These are phyloP conservation scores for Maudiozyma pseudohumilis DNA, from an alignment of 805 yeast species.

Conservation along the genomic window DNA sequence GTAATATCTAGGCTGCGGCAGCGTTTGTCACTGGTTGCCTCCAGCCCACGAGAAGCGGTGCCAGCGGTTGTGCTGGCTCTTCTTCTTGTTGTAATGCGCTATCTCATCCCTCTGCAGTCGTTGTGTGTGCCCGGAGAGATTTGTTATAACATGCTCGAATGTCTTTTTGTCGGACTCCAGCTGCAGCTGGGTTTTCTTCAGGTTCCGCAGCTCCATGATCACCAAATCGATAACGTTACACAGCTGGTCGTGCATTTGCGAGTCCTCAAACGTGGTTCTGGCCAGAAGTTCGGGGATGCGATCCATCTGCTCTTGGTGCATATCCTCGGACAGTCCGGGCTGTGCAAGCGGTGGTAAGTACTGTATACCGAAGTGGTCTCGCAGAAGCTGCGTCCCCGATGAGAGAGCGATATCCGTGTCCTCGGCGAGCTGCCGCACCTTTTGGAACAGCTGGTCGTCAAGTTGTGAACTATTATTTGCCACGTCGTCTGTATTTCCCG, in stretches of 20 bases:
- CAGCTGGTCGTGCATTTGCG: constrained; percentile 24
- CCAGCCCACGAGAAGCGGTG: constrained; percentile 10
- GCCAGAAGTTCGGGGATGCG: constrained; percentile 14
- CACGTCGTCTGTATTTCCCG: not conserved
- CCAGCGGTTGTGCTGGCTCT: constrained; percentile 11
- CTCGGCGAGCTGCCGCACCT: constrained; percentile 6
- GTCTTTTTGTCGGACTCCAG: constrained; percentile 57
- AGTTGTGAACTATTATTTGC: not conserved
- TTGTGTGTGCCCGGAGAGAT: constrained; percentile 84
- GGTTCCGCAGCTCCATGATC: constrained; percentile 25
- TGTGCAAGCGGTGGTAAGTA: constrained; percentile 15
- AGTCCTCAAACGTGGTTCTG: constrained; percentile 3
- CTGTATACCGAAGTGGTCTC: constrained; percentile 13
- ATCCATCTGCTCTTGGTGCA: constrained; percentile 9
- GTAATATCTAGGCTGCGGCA: not conserved
- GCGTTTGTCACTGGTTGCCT: constrained; percentile 1
- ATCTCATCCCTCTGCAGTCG: constrained; percentile 49
- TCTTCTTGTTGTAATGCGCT: constrained; percentile 29
- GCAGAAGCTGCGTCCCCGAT: constrained; percentile 6
- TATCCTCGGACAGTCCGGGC: constrained; percentile 9
- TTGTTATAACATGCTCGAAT: constrained; percentile 81
- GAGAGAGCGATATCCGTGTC: not conserved
- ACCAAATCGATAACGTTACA: constrained; percentile 20
- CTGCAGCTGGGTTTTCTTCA: constrained; percentile 35
- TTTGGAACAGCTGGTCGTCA: constrained; percentile 16